These are phyloP conservation scores for Turnera subulata DNA, from an alignment of 345 rosid species.

Conservation along the genomic window DNA sequence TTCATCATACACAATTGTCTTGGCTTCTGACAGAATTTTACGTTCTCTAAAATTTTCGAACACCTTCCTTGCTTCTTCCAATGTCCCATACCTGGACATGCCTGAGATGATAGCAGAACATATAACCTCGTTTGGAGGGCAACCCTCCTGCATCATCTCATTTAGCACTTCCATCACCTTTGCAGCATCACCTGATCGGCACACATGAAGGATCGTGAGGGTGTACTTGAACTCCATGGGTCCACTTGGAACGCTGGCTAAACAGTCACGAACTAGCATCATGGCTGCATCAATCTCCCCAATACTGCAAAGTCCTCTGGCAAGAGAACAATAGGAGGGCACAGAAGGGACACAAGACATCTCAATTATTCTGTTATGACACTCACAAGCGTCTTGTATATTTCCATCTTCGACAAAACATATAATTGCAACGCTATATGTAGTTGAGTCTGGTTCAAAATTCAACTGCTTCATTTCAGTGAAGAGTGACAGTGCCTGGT, in stretches of 20 bases:
- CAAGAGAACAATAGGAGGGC: constrained; percentile 62
- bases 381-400: constrained; percentile 55
- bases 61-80: constrained; percentile 73
- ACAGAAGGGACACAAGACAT: constrained; percentile 63
- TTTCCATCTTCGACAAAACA: constrained; percentile 55
- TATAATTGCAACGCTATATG: constrained; percentile 49
- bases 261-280: constrained; percentile 82
- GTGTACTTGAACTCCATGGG: constrained; percentile 78
- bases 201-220: constrained; percentile 51
- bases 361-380: constrained; percentile 70
- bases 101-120: constrained; percentile 69
- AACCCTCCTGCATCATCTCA: constrained; percentile 74
- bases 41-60: constrained; percentile 49
- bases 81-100: constrained; percentile 69
- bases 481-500: constrained; percentile 57
- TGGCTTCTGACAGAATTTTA: constrained; percentile 58
- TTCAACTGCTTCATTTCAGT: constrained; percentile 46
- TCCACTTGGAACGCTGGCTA: constrained; percentile 59
- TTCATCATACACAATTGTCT: constrained; percentile 68
- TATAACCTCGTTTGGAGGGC: constrained; percentile 46
- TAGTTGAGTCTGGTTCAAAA: constrained; percentile 47
- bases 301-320: constrained; percentile 61
- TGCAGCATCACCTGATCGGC: constrained; percentile 46
- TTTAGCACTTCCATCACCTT: constrained; percentile 64
- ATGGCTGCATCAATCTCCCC: constrained; percentile 84